Base-by-base conservation (phyloP, 2,329 filamentous ascomycete species). In the Monosporascus sp. region DNA sequence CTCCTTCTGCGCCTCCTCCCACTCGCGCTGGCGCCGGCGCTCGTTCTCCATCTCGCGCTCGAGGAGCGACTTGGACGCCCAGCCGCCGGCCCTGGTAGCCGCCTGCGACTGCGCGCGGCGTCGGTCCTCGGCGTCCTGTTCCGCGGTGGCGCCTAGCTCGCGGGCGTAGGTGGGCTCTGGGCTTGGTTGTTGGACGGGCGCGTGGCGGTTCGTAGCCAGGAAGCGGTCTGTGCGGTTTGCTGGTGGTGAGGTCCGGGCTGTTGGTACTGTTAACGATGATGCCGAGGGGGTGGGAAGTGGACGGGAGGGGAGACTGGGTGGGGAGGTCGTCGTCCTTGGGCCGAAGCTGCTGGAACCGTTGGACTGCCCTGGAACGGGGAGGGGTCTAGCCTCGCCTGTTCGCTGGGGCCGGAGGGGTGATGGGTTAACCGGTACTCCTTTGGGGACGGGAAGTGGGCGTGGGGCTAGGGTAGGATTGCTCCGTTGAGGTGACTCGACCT, bases 41-140 rank as follows among this genome's bases (percentile, higher is more conserved):
- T 92, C 88, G 66, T 86, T 76, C 68, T 92, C 88, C 86, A 91
- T 90, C 70, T 92, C 88, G 27, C 86, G 82, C 70, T 91, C 88
- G 1, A 91, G 78, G 9, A 91, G 76, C 0, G 84, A 88, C 72
- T 86, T 88, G 58, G 79, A 79, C 1, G 83, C 83, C 80, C 79
- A 83, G 0, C 81, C 83, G 27, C 74, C 79, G 1, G 83, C 80
- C 66, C 83, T 84, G 20, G 83, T 86, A 65, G 81, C 78, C 48
- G 72, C 69, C 63, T 87, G 84, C 11, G 80, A 75, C 50, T 81
- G 77, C 1, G 72, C 70, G 14, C 84, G 82, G 3, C 82, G 78
- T 24, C 80, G 77, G 64, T 86, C 82, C 62, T 88, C 83, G 15
- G 72, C 75, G 52, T 84, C 80, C 45, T 79, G 83, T 69, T 89